Evolutionary conservation across 2,329 filamentous ascomycete species (phyloP).

Genomic region (Aphanoascus verrucosus): DNA sequence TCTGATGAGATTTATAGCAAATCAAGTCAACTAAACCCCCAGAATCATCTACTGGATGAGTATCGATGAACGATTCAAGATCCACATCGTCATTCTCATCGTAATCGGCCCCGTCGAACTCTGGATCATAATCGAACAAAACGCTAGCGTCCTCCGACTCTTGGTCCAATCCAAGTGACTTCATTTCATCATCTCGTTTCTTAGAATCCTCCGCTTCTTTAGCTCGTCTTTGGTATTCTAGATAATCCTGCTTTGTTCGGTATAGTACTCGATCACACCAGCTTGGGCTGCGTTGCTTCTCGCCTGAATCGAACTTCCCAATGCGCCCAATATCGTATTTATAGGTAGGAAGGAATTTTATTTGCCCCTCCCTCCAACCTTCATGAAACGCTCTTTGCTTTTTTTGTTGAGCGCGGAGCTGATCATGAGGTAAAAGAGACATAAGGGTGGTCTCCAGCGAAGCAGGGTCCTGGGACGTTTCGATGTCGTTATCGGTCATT

Average conservation of each 20-base stretch:
- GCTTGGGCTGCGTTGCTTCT: slow-evolving; percentile 83
- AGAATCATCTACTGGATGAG: slow-evolving; percentile 14
- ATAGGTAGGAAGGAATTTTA: slow-evolving; percentile 86
- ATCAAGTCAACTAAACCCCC: slow-evolving; percentile 47
- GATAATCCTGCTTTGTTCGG: slow-evolving; percentile 60
- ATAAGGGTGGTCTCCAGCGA: slow-evolving; percentile 81
- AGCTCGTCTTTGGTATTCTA: slow-evolving; percentile 52
- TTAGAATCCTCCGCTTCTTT: slow-evolving; percentile 56
- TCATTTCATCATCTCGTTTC: slow-evolving; percentile 75
- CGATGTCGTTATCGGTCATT: slow-evolving; percentile 51
- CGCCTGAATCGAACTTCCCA: slow-evolving; percentile 84
- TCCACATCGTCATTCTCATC: slow-evolving; percentile 44
- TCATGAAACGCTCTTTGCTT: slow-evolving; percentile 74
- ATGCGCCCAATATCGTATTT: slow-evolving; percentile 96
- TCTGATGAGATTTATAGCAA: slow-evolving; percentile 78
- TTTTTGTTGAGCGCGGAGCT: slow-evolving; percentile 64
- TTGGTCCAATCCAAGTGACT: slow-evolving; percentile 61
- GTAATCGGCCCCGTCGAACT: slow-evolving; percentile 54
- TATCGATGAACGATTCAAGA: slow-evolving; percentile 20
- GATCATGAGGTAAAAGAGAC: slow-evolving; percentile 81
- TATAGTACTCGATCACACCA: slow-evolving; percentile 96
- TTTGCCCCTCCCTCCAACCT: slow-evolving; percentile 80
- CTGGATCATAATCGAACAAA: slow-evolving; percentile 82
- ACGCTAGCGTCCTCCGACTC: slow-evolving; percentile 68
- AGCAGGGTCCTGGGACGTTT: slow-evolving; percentile 64